Base-by-base conservation (phyloP, 140 eudicot species). In the Oenanthe javanica region DNA sequence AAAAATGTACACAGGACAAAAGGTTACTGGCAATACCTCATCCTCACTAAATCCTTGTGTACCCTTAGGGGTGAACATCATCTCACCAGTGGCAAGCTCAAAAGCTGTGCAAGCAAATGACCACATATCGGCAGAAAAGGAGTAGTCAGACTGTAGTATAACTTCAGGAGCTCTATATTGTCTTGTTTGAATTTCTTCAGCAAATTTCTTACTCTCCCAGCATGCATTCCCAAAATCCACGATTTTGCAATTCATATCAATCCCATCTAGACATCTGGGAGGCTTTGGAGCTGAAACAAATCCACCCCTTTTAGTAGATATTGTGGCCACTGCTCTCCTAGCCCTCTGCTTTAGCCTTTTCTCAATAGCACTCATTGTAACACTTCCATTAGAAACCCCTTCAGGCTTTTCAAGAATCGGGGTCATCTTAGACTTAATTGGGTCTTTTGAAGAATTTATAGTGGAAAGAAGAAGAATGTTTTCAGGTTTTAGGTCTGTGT, bases 211-310 rank as follows among this genome's bases (percentile, higher is more conserved):
- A 83, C 88, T 94, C 5, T 85, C 99, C 99, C 99, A 92, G 85
- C 99, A 95, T 14, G 99, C 97, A 86, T 92, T 95, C 75, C 99
- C 99, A 83, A 95, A 92, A 86, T 95, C 99, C 80, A 95, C 99
- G 72, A 95, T 83, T 81, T 95, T 95, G 79, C 99, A 95, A 79
- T 87, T 90, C 85, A 95, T 67, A 81, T 89, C 91, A 70, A 95
- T 90, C 79, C 92, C 97, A 84, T 95, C 96, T 81, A 95, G 88
- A 83, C 92, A 83, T 86, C 93, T 85, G n/a, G 87, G 85, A 78
- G 96, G 92, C 81, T 92, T 90, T 40, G 90, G 86, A 75, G 57
- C 81, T 67, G 78, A 75, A 45, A 81, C 84, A 16, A 82, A 46
- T 80, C 91, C 93, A 31, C 89, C 97, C 82, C 93, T 87, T 85